A percentile compares a stretch with the other conserved stretches of the same genome.
These are phyloP conservation scores for Celoporthe dispersa DNA, from an alignment of 2,329 filamentous ascomycete species.

Conservation along the genomic window DNA sequence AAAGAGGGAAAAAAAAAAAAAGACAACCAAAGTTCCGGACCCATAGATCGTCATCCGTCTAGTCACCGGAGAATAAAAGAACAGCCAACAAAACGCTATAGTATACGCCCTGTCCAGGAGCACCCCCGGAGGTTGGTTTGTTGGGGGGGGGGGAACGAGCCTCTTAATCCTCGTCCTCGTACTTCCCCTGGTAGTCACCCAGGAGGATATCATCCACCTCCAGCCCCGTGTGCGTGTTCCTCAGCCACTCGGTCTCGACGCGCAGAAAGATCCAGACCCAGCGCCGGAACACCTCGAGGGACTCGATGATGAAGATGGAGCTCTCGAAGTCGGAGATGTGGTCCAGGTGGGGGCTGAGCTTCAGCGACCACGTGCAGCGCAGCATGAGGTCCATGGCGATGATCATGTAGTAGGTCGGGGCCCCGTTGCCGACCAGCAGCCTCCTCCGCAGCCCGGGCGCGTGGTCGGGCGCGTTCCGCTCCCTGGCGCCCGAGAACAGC, in stretches of 20 bases:
- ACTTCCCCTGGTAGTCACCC: slow-evolving; percentile 70
- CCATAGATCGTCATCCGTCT: background rate
- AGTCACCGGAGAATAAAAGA: background rate
- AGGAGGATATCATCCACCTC: slow-evolving; percentile 74
- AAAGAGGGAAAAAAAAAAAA: background rate
- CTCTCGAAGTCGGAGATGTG: slow-evolving; percentile 86
- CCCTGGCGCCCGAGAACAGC: slow-evolving; percentile 66
- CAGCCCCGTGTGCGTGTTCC: slow-evolving; percentile 59
- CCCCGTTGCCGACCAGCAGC: slow-evolving; percentile 69
- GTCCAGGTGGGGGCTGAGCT: slow-evolving; percentile 80
- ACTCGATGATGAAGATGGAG: slow-evolving; percentile 85
- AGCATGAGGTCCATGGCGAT: slow-evolving; percentile 79
- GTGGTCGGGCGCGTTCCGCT: slow-evolving; percentile 66
- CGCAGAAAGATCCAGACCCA: slow-evolving; percentile 99
- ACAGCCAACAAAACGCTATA: background rate
- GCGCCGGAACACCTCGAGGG: slow-evolving; percentile 82
- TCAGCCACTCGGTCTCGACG: slow-evolving; percentile 90
- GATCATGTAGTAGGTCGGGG: slow-evolving; percentile 79
- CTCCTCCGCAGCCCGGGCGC: slow-evolving; percentile 78
- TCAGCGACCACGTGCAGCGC: slow-evolving; percentile 89
- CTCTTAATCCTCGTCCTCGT: slow-evolving; percentile 53
- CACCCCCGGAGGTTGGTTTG: too few species aligned
- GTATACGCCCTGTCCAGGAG: background rate
- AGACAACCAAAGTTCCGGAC: background rate
- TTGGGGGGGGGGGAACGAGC: slow-evolving; percentile 5